Percentiles rank a stretch among this genome's conserved stretches.
Conservation (phyloP, 192 early-diverging fungal species). For the Backusella parvicylindrica region DNA sequence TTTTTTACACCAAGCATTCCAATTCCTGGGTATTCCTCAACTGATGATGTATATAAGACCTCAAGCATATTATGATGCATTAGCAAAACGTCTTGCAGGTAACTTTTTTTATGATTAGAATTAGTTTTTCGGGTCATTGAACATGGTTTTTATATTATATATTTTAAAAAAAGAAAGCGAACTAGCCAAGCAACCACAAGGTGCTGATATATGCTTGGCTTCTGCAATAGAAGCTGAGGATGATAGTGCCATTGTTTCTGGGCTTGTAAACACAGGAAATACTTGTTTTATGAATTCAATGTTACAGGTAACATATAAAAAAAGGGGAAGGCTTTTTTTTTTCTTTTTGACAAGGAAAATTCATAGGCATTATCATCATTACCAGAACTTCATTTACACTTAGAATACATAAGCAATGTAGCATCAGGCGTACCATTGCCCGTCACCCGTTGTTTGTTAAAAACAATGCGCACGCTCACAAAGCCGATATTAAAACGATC, state of each 20-base stretch:
- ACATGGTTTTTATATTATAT: neutral
- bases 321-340: neutral
- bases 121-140: neutral
- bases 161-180: neutral
- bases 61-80: neutral
- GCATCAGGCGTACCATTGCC: constrained; percentile 7
- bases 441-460: constrained; percentile 13
- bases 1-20: neutral
- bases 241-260: constrained; percentile 42
- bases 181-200: neutral
- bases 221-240: neutral
- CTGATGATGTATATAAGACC: constrained; percentile 12
- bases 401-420: constrained; percentile 31
- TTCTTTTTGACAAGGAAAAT: neutral
- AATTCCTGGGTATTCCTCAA: neutral
- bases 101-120: neutral
- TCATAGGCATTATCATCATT: constrained; percentile 42
- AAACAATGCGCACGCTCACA: constrained; percentile 29
- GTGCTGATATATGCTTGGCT: constrained; percentile 1
- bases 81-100: neutral
- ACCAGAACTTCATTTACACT: constrained; percentile 33
- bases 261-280: constrained; percentile 87
- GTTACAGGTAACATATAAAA: constrained; percentile 61
- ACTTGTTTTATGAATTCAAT: constrained; percentile 94
- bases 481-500: constrained; percentile 27